phyloP scores from a whole-genome alignment of 1,139 yeast species.

The Tardiomyces digboiensis region DNA sequence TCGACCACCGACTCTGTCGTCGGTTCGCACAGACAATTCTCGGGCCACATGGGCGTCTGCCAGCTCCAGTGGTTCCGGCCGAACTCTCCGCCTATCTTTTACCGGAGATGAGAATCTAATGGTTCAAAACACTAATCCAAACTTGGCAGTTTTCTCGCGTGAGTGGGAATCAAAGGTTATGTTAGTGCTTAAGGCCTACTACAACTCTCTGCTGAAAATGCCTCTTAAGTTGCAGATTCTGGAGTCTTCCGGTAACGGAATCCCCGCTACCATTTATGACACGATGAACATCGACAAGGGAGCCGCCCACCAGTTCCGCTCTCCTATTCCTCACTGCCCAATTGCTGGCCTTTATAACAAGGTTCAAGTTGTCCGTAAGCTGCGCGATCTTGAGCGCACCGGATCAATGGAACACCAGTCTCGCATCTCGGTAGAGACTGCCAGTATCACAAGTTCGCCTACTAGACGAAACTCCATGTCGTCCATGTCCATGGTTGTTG shows the following conservation, averaged over 20 bases:
- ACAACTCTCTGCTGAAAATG: conserved; percentile 19
- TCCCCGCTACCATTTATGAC: conserved; percentile 7
- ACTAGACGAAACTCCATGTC: conserved; percentile 4
- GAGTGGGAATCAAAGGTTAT: conserved; percentile 23
- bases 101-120: background rate
- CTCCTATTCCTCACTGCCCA: conserved; percentile 4
- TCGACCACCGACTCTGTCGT: background rate
- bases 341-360: conserved; percentile 3
- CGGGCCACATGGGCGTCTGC: background rate
- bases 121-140: background rate
- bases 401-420: conserved; percentile 1
- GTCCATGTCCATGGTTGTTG: conserved; percentile 1
- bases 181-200: conserved; percentile 17
- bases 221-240: conserved; percentile 18
- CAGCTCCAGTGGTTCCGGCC: conserved; percentile 2
- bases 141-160: conserved; percentile 7
- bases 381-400: background rate
- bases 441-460: background rate
- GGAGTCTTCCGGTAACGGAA: conserved; percentile 7
- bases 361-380: background rate
- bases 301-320: background rate
- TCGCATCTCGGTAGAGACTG: background rate
- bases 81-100: background rate
- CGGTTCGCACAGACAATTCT: background rate
- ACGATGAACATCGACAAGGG: background rate